Conservation (phyloP, 768 basidiomycete species). For the Podaxis sp. region DNA sequence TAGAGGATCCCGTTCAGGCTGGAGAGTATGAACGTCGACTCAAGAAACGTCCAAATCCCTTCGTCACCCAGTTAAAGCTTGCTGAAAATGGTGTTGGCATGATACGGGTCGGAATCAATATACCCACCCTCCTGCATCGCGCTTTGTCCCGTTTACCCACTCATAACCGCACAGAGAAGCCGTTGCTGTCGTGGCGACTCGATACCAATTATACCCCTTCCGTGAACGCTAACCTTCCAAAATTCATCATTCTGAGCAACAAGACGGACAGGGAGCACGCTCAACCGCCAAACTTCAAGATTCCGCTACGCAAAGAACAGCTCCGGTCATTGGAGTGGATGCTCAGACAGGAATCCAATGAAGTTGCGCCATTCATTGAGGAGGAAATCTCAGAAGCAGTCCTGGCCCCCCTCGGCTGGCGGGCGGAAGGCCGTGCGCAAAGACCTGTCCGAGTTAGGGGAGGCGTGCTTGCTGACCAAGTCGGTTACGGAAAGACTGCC, state of each 20-base stretch:
- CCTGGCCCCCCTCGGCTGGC: slow-evolving; percentile 83
- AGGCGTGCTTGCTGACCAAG: slow-evolving; percentile 92
- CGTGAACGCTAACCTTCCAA: slow-evolving; percentile 52
- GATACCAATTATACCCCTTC: slow-evolving; percentile 72
- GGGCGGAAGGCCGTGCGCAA: slow-evolving; percentile 88
- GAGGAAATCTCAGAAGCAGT: slow-evolving; percentile 93
- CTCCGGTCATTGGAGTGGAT: slow-evolving; percentile 92
- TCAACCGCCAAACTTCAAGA: slow-evolving; percentile 79
- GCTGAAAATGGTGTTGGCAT: slow-evolving; percentile 58
- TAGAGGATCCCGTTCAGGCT: slow-evolving; percentile 84
- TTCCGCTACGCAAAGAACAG: slow-evolving; percentile 77
- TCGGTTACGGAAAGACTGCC: slow-evolving; percentile 96
- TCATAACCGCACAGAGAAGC: slow-evolving; percentile 40
- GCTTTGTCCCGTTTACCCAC: slow-evolving; percentile 77
- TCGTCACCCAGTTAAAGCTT: slow-evolving; percentile 78
- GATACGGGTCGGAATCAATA: slow-evolving; percentile 84
- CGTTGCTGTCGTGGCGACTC: slow-evolving; percentile 72
- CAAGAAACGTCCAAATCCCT: slow-evolving; percentile 81
- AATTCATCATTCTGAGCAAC: slow-evolving; percentile 75
- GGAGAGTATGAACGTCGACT: slow-evolving; percentile 86
- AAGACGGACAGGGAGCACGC: slow-evolving; percentile 60
- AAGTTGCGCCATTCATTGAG: slow-evolving; percentile 75
- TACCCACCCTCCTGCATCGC: slow-evolving; percentile 82
- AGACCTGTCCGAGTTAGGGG: slow-evolving; percentile 73
- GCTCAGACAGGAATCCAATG: slow-evolving; percentile 67